These are phyloP conservation scores for Thalassia testudinum DNA, from an alignment of 116 monocot genomes.

Conservation along the genomic window DNA sequence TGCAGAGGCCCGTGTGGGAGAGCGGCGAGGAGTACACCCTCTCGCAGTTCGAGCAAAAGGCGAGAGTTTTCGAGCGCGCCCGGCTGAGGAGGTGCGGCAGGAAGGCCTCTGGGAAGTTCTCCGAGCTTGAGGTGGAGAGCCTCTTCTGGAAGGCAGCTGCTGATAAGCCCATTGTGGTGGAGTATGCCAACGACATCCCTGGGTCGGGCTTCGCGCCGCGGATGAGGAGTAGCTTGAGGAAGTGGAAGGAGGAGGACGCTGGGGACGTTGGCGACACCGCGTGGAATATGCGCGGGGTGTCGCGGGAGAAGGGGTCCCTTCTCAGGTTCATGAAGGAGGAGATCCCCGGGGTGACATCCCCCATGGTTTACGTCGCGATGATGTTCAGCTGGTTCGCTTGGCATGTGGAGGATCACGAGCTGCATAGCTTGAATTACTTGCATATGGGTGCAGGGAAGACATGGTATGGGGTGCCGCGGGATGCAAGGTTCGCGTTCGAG, in stretches of 20 bases:
- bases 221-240: not conserved
- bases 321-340: conserved; percentile 91
- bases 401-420: conserved; percentile 98
- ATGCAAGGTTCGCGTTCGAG: conserved; percentile 75
- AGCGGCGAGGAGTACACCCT: conserved; percentile 72
- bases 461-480: conserved; percentile 97
- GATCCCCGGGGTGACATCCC: conserved; percentile 85
- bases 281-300: conserved; percentile 92
- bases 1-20: conserved; percentile 84
- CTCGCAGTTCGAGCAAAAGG: conserved; percentile 69
- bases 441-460: conserved; percentile 81
- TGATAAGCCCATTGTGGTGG: conserved; percentile 74
- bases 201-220: conserved; percentile 61
- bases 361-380: conserved; percentile 90
- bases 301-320: conserved; percentile 57
- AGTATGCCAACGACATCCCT: conserved; percentile 97
- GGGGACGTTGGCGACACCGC: conserved; percentile 71
- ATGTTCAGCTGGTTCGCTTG: conserved; percentile 99
- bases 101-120: conserved; percentile 10
- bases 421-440: conserved; percentile 91
- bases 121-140: conserved; percentile 51
- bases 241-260: conserved; percentile 22
- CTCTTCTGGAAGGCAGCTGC: conserved; percentile 73
- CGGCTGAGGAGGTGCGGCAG: conserved; percentile 20
- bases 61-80: conserved; percentile 51